Base-by-base conservation (phyloP, 495 filamentous ascomycete genomes). In the Rusavskia elegans region DNA sequence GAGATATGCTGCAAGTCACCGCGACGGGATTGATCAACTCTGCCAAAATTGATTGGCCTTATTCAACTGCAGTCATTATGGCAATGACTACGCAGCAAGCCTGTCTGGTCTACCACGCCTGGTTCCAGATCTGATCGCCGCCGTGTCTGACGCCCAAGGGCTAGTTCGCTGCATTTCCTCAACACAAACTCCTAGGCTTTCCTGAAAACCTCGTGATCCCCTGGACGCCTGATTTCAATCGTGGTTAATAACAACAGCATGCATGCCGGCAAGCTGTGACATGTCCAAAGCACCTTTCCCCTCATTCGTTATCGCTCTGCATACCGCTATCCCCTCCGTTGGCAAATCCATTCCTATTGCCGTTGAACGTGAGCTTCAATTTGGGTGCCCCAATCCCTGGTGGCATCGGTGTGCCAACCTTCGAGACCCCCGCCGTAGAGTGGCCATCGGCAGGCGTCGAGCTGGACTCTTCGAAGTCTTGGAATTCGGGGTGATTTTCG, bases 401-500 rank as follows among this genome's bases (percentile, higher is more conserved):
- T 39, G 80, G 75, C 62, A 82, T 68, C 5, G 87, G 86, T 7
- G 87, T 92, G 29, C 82, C 83, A 11, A 76, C 74, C 14, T 75
- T 80, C 0, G 82, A 82, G 19, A 80, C 78, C 14, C 78, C 78
- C 7, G 79, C 77, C 16, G 75, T 82, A 7, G 83, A 84, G 51
- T 68, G 71, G 35, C 81, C 85, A 63, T 87, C 77, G 21, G 63
- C 69, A 49, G 57, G 59, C 1, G 65, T 65, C 10, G 69, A 72
- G 8, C 45, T 73, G 23, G 60, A 57, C 7, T 73, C 74, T 51
- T 92, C 87, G 25, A 82, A 80, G 51, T 84, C 83, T 58, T 75
- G 77, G 41, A 89, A 76, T 60, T 89, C 79, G 3, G 86, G 83
- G 61, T 89, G 72, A 11, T 71, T 71, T 36, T 74, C 77, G n/a